Evolutionary conservation across 1,284 basidiomycete genomes (phyloP).

Genomic region (Mycena sp.): DNA sequence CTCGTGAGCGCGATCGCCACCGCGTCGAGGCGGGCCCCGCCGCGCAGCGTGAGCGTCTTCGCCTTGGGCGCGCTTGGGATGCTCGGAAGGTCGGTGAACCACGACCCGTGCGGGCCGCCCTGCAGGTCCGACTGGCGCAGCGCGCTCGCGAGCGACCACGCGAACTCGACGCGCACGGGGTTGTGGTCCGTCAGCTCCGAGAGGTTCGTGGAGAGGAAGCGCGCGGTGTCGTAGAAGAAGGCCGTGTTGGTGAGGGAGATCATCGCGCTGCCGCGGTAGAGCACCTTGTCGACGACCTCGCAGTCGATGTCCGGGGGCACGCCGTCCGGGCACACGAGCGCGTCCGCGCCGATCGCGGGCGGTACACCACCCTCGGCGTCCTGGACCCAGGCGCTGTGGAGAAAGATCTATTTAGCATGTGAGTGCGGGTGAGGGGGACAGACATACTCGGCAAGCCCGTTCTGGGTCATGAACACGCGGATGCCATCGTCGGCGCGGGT

Average conservation of each 20-base stretch:
- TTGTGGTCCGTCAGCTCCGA: constrained; percentile 48
- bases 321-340: constrained; percentile 41
- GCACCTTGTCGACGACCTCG: constrained; percentile 51
- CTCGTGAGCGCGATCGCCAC: constrained; percentile 40
- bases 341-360: constrained; percentile 36
- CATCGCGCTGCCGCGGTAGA: constrained; percentile 38
- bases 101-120: constrained; percentile 46
- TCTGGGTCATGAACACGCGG: constrained; percentile 25
- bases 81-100: constrained; percentile 44
- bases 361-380: constrained; percentile 34
- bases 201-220: constrained; percentile 43
- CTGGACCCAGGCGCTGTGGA: constrained; percentile 38
- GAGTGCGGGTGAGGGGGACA: neutral
- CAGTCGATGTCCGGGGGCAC: constrained; percentile 44
- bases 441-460: constrained; percentile 34
- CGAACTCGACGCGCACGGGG: constrained; percentile 41
- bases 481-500: constrained; percentile 38
- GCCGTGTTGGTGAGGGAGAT: constrained; percentile 37
- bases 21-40: constrained; percentile 43
- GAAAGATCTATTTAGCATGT: constrained; percentile 13
- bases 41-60: constrained; percentile 44
- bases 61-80: constrained; percentile 37
- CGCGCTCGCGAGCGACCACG: constrained; percentile 43
- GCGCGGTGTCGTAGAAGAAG: constrained; percentile 44
- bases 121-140: constrained; percentile 43